Evolutionary conservation across 1,139 yeast species (phyloP).

Genomic region (Debaryomycetaceae sp.): DNA sequence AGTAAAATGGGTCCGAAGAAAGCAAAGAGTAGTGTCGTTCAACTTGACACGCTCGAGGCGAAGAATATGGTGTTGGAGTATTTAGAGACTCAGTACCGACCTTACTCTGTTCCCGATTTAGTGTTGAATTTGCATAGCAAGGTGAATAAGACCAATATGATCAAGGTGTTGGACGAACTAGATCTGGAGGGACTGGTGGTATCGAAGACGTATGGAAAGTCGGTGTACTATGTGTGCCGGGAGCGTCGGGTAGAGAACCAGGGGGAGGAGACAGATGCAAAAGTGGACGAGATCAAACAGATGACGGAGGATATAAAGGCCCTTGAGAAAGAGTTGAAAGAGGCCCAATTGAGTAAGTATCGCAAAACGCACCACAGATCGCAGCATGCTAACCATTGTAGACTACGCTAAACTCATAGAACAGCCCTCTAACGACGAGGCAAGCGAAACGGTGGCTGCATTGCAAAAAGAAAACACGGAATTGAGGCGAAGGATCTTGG

Average conservation of each 20-base stretch:
- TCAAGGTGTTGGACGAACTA: conserved; percentile 23
- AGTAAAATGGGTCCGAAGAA: conserved; percentile 5
- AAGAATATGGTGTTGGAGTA: conserved; percentile 15
- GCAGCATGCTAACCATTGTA: not conserved
- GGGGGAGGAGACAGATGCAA: not conserved
- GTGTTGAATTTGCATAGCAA: conserved; percentile 31
- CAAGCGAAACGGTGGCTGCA: not conserved
- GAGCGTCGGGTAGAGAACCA: conserved; percentile 7
- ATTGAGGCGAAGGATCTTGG: conserved; percentile 1
- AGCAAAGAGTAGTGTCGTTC: not conserved
- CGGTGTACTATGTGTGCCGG: conserved; percentile 29
- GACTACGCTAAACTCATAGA: conserved; percentile 2
- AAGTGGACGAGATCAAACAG: conserved; percentile 6
- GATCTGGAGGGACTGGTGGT: conserved; percentile 20
- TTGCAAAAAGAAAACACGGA: conserved; percentile 1
- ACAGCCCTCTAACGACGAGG: conserved; percentile 7
- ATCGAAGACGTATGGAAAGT: conserved; percentile 32
- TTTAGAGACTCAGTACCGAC: conserved; percentile 34
- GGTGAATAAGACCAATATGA: conserved; percentile 23
- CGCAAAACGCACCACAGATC: conserved; percentile 4
- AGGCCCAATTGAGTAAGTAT: conserved; percentile 6
- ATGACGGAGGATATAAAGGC: conserved; percentile 6
- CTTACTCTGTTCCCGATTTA: conserved; percentile 36
- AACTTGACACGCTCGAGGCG: conserved; percentile 7
- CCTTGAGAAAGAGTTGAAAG: conserved; percentile 6